These are phyloP conservation scores for Sporothrix pallida DNA, from an alignment of 2,329 filamentous ascomycete species.

Conservation along the genomic window DNA sequence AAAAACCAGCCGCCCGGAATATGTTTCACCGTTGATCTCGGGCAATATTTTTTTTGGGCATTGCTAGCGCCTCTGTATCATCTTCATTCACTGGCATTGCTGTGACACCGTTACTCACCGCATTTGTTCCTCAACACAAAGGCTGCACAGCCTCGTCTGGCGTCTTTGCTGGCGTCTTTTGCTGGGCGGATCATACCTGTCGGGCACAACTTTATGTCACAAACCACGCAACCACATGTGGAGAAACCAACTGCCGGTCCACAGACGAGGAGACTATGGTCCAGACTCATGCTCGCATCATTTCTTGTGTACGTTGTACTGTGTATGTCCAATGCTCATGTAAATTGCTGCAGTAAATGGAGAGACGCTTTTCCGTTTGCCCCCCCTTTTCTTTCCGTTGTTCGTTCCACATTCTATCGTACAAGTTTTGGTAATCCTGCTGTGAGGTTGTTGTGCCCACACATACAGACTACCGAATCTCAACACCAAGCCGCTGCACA, in stretches of 20 bases:
- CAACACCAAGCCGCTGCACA: constrained; percentile 75
- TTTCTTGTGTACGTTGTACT: background rate
- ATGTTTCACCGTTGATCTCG: background rate
- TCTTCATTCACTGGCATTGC: background rate
- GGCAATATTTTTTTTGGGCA: background rate
- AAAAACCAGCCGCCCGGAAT: background rate
- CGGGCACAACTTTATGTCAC: background rate
- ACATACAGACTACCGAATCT: constrained; percentile 63
- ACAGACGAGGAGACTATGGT: background rate
- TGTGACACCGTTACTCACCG: background rate
- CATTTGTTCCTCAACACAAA: constrained; percentile 4
- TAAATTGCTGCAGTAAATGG: constrained; percentile 24
- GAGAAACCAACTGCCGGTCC: background rate
- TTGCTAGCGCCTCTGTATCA: background rate
- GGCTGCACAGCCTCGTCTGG: constrained; percentile 21
- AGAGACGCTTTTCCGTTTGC: constrained; percentile 22
- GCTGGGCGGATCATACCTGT: background rate
- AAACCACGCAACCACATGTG: background rate
- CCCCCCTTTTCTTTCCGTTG: background rate
- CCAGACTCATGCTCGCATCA: background rate
- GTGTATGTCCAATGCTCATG: background rate
- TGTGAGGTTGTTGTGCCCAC: no score
- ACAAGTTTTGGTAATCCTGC: background rate
- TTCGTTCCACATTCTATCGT: constrained; percentile 7
- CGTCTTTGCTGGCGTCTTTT: background rate